Percentiles rank a stretch among this genome's conserved stretches.
Conservation (phyloP, 331 rosid genomes). For the Pyrus hybrid region DNA sequence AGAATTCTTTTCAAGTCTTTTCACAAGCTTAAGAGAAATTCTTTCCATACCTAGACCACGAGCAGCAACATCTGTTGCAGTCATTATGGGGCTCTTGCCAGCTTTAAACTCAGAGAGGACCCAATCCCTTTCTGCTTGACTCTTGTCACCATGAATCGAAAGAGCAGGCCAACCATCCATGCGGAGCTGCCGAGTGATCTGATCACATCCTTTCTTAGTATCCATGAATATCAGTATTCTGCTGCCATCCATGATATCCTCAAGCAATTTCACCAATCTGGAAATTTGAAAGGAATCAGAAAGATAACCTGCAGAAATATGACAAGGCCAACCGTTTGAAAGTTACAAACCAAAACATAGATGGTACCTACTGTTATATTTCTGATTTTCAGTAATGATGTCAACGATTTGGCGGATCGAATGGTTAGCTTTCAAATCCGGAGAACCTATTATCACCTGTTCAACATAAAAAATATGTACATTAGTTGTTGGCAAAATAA, state of each 20-base stretch:
- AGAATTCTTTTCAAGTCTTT: constrained; percentile 9
- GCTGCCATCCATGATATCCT: constrained; percentile 99
- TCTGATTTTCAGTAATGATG: constrained; percentile 93
- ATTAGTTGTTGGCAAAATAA: background rate
- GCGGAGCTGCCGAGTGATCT: constrained; percentile 91
- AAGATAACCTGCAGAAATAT: constrained; percentile 6
- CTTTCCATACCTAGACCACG: constrained; percentile 80
- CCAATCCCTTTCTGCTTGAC: constrained; percentile 99
- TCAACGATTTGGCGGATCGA: constrained; percentile 88
- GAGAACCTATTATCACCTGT: constrained; percentile 89
- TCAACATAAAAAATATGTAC: constrained; percentile 11
- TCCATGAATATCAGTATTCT: constrained; percentile 96
- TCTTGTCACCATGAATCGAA: constrained; percentile 96
- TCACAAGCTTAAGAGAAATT: constrained; percentile 3
- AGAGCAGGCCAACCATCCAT: constrained; percentile 99
- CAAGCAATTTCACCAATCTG: constrained; percentile 92
- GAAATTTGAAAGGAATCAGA: constrained; percentile 17
- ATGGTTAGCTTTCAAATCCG: constrained; percentile 92
- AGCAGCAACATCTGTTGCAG: constrained; percentile 99
- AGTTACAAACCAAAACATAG: constrained; percentile 9
- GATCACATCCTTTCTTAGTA: constrained; percentile 98
- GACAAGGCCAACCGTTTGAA: background rate
- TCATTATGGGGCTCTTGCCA: constrained; percentile 99
- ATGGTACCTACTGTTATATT: constrained; percentile 65
- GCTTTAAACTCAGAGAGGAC: constrained; percentile 94